phyloP scores from a whole-genome alignment of 257 asterid species.

The Schizonepeta tenuifolia region DNA sequence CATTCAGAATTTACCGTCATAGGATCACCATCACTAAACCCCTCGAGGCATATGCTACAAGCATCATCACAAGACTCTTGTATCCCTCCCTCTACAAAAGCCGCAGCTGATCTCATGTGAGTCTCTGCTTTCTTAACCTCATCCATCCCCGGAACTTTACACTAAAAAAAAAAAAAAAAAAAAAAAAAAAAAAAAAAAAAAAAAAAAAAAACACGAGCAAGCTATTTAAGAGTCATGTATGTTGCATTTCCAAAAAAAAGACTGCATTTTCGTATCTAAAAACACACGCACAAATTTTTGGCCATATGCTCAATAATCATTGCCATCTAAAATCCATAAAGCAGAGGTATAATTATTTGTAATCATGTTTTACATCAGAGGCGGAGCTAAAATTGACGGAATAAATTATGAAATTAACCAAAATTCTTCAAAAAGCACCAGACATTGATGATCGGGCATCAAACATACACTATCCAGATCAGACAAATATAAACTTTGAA shows the following conservation, averaged over 20 bases:
- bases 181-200: slow-evolving; percentile 14
- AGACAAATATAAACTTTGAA: background rate
- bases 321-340: background rate
- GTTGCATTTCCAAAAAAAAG: background rate
- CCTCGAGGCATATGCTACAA: slow-evolving; percentile 97
- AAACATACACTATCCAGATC: slow-evolving; percentile 26
- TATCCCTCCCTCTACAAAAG: slow-evolving; percentile 96
- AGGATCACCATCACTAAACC: slow-evolving; percentile 77
- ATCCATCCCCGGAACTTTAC: slow-evolving; percentile 54
- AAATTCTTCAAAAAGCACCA: slow-evolving; percentile 7
- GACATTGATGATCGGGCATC: slow-evolving; percentile 12
- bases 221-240: background rate
- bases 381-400: slow-evolving; percentile 2
- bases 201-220: background rate
- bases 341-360: background rate
- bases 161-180: slow-evolving; percentile 17
- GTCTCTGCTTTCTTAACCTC: slow-evolving; percentile 58
- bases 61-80: slow-evolving; percentile 95
- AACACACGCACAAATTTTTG: background rate
- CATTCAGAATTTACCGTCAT: slow-evolving; percentile 57
- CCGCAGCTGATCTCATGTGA: slow-evolving; percentile 79
- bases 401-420: slow-evolving; percentile 9
- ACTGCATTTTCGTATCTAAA: background rate
- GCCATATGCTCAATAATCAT: background rate
- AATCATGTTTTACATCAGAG: background rate